Conservation (phyloP, 2,329 filamentous ascomycete species). For the Dothistroma septosporum region DNA sequence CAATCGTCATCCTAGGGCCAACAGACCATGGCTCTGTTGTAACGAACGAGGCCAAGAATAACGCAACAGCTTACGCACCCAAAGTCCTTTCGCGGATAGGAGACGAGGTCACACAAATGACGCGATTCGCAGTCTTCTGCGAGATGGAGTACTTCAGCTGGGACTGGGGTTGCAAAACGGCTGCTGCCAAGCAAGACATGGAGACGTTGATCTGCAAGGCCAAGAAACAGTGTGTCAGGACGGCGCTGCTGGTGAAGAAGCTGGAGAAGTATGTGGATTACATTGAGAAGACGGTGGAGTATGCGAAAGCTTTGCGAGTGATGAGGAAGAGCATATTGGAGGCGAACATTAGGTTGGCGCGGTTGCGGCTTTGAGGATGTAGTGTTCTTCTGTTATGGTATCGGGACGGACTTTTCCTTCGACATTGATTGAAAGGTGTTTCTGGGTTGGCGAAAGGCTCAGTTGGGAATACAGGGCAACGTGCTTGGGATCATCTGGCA, state of each 20-base stretch:
- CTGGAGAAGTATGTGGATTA: conserved; percentile 18
- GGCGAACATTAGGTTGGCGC: conserved; percentile 11
- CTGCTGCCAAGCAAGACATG: conserved; percentile 19
- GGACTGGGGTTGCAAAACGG: conserved; percentile 22
- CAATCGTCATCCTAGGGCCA: conserved; percentile 21
- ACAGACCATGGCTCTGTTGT: conserved; percentile 7
- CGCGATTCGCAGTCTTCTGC: conserved; percentile 15
- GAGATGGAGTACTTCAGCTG: conserved; percentile 21
- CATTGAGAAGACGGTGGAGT: conserved; percentile 8
- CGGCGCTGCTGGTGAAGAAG: conserved; percentile 9
- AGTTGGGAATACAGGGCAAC: neutral
- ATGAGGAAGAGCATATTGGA: conserved; percentile 12
- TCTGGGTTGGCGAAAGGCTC: neutral
- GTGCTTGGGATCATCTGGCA: neutral
- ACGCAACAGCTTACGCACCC: conserved; percentile 9
- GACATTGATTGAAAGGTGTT: neutral
- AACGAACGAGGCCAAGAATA: conserved; percentile 7
- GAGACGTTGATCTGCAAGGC: conserved; percentile 13
- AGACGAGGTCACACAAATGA: conserved; percentile 15
- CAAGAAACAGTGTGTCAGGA: conserved; percentile 9
- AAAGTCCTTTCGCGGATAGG: conserved; percentile 15
- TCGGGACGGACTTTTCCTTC: neutral
- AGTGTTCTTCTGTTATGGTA: neutral
- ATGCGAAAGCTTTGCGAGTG: conserved; percentile 4
- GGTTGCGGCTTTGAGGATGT: conserved; percentile 8